Evolutionary conservation across 2,329 filamentous ascomycete genomes (phyloP).

Genomic region (Aspergillus ustus): DNA sequence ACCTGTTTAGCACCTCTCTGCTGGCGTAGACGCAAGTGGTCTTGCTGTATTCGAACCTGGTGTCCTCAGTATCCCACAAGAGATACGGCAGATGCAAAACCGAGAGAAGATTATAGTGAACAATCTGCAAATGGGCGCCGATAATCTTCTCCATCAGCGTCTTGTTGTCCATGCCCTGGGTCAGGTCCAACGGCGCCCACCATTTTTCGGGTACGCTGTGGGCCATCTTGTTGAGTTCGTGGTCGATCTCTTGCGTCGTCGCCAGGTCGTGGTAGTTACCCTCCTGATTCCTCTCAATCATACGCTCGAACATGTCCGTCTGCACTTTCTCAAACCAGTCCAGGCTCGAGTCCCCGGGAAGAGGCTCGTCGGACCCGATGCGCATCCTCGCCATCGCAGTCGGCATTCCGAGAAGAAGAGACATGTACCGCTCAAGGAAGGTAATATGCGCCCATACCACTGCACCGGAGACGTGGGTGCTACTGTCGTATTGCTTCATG

Average conservation of each 20-base stretch:
- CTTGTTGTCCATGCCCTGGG: neutral
- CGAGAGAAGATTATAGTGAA: constrained; percentile 3
- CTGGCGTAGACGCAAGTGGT: neutral
- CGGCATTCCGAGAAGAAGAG: neutral
- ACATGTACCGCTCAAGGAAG: neutral
- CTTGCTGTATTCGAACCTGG: constrained; percentile 2
- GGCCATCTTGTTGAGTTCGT: neutral
- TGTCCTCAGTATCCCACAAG: neutral
- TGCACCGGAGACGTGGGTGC: neutral
- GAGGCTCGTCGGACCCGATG: neutral
- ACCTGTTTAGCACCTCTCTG: neutral
- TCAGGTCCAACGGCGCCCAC: neutral
- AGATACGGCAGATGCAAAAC: constrained; percentile 8
- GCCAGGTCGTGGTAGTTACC: neutral
- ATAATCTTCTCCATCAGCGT: neutral
- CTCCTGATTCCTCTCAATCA: neutral
- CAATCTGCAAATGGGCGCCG: neutral
- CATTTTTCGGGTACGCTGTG: neutral
- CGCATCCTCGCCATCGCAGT: neutral
- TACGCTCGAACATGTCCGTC: neutral
- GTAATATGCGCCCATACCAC: neutral
- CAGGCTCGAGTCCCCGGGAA: neutral
- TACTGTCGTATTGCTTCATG: neutral
- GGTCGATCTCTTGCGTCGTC: neutral
- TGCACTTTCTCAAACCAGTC: neutral